phyloP scores from a whole-genome alignment of 306 rosid species.

The Pyrus communis region DNA sequence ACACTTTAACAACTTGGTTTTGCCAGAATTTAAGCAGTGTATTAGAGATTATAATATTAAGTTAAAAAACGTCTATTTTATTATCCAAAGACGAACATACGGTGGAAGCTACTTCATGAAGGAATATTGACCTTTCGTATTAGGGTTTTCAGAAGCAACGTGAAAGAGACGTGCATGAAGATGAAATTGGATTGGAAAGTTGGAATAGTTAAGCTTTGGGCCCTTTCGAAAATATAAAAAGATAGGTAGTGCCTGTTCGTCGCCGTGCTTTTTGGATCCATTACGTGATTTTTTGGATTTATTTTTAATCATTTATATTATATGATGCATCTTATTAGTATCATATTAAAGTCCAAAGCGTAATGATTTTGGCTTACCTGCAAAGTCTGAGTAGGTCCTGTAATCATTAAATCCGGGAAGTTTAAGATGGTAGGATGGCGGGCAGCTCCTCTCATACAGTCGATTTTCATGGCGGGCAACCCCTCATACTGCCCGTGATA shows the following conservation, averaged over 20 bases:
- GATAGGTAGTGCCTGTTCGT: slow-evolving; percentile 29
- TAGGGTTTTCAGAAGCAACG: slow-evolving; percentile 49
- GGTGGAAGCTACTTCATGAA: slow-evolving; percentile 34
- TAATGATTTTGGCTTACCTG: slow-evolving; percentile 77
- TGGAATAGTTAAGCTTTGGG: slow-evolving; percentile 4
- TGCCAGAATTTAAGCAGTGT: slow-evolving; percentile 2
- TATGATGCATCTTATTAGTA: slow-evolving; percentile 11
- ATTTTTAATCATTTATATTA: neutral
- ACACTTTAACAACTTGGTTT: slow-evolving; percentile 3
- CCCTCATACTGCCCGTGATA: neutral
- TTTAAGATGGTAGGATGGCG: slow-evolving; percentile 50
- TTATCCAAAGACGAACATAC: slow-evolving; percentile 3
- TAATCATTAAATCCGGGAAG: slow-evolving; percentile 60
- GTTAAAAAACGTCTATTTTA: neutral
- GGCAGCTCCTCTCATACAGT: slow-evolving; percentile 19
- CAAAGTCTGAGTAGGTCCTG: slow-evolving; percentile 73
- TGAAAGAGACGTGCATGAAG: slow-evolving; percentile 79
- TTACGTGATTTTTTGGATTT: slow-evolving; percentile 3
- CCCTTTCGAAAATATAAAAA: neutral
- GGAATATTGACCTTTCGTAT: slow-evolving; percentile 32
- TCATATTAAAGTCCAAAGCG: slow-evolving; percentile 43
- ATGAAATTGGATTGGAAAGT: slow-evolving; percentile 12
- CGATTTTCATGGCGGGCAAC: slow-evolving; percentile 35
- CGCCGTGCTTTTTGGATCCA: slow-evolving; percentile 81
- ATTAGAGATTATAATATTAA: neutral